phyloP scores from a whole-genome alignment of 225 moss, liverwort and hornwort species.

The Anthoceros angustus region DNA sequence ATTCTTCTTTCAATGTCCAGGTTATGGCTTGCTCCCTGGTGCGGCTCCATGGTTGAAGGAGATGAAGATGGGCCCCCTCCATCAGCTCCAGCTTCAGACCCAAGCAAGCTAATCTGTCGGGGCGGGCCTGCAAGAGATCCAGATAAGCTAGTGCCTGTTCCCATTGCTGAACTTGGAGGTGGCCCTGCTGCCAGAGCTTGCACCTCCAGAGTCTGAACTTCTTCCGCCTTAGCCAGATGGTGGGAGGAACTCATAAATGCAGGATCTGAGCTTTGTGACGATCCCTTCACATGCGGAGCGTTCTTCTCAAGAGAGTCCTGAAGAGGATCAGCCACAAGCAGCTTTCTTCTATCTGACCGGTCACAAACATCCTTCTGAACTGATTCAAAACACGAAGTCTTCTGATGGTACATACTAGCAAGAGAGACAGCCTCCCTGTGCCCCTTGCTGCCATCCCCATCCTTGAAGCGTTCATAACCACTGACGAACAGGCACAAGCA shows the following conservation, averaged over 20 bases:
- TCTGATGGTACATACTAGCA: not conserved
- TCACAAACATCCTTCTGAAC: too few relatives aligned
- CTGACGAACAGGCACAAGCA: not conserved
- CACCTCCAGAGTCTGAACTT: too few relatives aligned
- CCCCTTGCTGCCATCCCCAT: not conserved
- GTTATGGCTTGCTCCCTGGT: not conserved
- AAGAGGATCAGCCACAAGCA: too few relatives aligned
- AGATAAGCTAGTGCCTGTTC: too few relatives aligned
- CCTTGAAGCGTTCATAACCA: not conserved
- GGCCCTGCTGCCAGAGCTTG: too few relatives aligned
- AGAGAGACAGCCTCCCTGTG: not conserved
- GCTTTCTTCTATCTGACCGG: too few relatives aligned
- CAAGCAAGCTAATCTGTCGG: not conserved
- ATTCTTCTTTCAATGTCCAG: not conserved
- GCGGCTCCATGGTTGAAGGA: not conserved
- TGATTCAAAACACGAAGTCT: not conserved
- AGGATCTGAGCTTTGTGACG: too few relatives aligned
- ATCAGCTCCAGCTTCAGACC: not conserved
- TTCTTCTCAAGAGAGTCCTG: too few relatives aligned
- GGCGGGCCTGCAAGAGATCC: not conserved
- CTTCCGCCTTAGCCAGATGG: too few relatives aligned
- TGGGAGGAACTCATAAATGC: too few relatives aligned
- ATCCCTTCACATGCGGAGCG: too few relatives aligned
- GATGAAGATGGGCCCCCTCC: not conserved
- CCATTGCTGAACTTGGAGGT: too few relatives aligned